phyloP scores from a whole-genome alignment of 345 rosid species.

The Erucastrum elatum region DNA sequence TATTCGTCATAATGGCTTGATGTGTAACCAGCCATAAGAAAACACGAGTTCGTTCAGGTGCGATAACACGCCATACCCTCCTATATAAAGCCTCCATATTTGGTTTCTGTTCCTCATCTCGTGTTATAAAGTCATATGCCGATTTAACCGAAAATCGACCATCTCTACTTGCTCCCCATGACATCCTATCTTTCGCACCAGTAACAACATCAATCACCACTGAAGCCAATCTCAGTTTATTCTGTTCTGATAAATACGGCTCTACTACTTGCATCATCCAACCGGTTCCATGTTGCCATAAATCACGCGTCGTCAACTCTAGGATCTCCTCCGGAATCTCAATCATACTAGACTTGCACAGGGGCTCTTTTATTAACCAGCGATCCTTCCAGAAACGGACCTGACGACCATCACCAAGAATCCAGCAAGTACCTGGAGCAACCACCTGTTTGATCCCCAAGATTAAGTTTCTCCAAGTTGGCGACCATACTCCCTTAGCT shows the following conservation, averaged over 20 bases:
- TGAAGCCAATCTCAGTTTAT: not conserved
- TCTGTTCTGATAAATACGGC: not conserved
- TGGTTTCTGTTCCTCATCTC: not conserved
- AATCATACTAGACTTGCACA: not conserved
- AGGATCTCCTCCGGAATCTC: not conserved
- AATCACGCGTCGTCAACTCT: not conserved
- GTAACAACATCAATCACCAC: not conserved
- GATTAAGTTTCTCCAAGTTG: not conserved
- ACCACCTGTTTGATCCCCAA: no score
- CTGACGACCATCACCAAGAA: no score
- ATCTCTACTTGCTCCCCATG: not conserved
- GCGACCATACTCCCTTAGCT: not conserved
- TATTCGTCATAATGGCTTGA: not conserved
- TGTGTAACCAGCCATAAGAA: not conserved
- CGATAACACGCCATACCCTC: not conserved
- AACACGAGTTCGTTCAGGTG: not conserved
- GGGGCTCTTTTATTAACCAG: not conserved
- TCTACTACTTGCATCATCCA: not conserved
- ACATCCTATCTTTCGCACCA: not conserved
- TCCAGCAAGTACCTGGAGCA: no score
- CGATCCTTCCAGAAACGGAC: not conserved
- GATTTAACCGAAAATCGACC: not conserved
- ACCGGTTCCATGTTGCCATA: not conserved
- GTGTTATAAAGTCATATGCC: not conserved
- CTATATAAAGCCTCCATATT: no score